These are phyloP conservation scores for Venturia asperata DNA, from an alignment of 2,329 filamentous ascomycete species.

Conservation along the genomic window DNA sequence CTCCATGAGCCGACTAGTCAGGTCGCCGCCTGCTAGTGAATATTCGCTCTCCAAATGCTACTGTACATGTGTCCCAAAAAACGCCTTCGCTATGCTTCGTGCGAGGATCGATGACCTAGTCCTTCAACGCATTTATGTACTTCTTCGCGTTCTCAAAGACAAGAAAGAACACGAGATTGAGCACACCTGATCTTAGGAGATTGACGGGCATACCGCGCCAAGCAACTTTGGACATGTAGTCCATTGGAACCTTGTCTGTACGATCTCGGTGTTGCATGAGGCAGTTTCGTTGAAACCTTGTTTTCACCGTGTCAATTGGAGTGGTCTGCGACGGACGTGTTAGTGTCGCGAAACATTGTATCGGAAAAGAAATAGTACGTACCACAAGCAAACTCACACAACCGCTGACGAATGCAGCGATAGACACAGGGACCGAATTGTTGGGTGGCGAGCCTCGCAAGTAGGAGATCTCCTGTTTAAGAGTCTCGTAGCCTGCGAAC, in stretches of 20 bases:
- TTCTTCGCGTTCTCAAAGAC: constrained; percentile 77
- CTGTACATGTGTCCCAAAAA: constrained; percentile 11
- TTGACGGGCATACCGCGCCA: constrained; percentile 65
- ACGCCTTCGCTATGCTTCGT: constrained; percentile 16
- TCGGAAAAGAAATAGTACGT: background rate
- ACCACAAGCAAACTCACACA: constrained; percentile 3
- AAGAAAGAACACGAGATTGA: constrained; percentile 87
- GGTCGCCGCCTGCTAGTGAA: constrained; percentile 10
- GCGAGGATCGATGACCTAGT: constrained; percentile 18
- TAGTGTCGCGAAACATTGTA: constrained; percentile 16
- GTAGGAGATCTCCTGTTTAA: constrained; percentile 73
- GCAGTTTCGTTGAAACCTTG: constrained; percentile 76
- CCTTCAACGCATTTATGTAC: constrained; percentile 38
- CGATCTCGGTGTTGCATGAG: constrained; percentile 60
- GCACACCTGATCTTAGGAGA: constrained; percentile 69
- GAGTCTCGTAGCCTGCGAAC: constrained; percentile 83
- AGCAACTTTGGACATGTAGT: constrained; percentile 57
- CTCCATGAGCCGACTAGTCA: constrained; percentile 3
- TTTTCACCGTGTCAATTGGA: constrained; percentile 73
- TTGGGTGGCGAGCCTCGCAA: constrained; percentile 67
- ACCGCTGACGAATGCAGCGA: constrained; percentile 73
- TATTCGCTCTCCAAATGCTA: background rate
- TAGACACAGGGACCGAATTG: constrained; percentile 69
- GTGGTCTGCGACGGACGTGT: constrained; percentile 37
- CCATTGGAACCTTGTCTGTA: constrained; percentile 55